A percentile compares a stretch with the other conserved stretches of the same genome.
Conservation (phyloP, 2,329 filamentous ascomycete species). For the Cladosporium sp. region DNA sequence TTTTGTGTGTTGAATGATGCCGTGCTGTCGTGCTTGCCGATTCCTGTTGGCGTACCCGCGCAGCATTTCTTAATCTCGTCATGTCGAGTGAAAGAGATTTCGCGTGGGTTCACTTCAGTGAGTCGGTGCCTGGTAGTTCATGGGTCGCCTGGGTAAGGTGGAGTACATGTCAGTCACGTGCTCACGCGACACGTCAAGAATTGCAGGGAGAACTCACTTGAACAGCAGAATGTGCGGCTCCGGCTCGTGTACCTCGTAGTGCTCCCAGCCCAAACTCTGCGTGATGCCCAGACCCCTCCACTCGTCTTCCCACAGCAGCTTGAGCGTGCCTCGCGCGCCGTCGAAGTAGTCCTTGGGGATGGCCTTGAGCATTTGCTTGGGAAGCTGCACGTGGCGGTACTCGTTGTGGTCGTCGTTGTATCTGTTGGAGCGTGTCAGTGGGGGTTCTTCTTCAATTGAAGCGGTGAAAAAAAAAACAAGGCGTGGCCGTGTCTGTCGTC, state of each 20-base stretch:
- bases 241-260: conserved; percentile 98
- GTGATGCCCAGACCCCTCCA: conserved; percentile 97
- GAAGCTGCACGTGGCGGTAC: conserved; percentile 95
- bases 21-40: not conserved
- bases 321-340: conserved; percentile 80
- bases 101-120: conserved; percentile 4
- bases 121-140: conserved; percentile 72
- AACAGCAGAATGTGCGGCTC: conserved; percentile 98
- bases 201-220: conserved; percentile 85
- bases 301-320: conserved; percentile 96
- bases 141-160: conserved; percentile 29
- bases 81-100: not conserved
- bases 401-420: conserved; percentile 92
- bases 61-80: too few species aligned
- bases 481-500: conserved; percentile 22
- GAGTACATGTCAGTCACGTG: conserved; percentile 2
- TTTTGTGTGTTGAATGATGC: not conserved
- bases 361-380: conserved; percentile 95
- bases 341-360: conserved; percentile 96
- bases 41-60: too few species aligned
- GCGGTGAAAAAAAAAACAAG: not conserved
- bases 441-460: too few species aligned
- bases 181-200: too few species aligned
- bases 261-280: conserved; percentile 98
- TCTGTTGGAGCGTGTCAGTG: too few species aligned